A percentile compares a stretch with the other conserved stretches of the same genome.
These are phyloP conservation scores for Phaeosphaeriaceae sp. DNA, from an alignment of 2,329 filamentous ascomycete genomes.

Conservation along the genomic window DNA sequence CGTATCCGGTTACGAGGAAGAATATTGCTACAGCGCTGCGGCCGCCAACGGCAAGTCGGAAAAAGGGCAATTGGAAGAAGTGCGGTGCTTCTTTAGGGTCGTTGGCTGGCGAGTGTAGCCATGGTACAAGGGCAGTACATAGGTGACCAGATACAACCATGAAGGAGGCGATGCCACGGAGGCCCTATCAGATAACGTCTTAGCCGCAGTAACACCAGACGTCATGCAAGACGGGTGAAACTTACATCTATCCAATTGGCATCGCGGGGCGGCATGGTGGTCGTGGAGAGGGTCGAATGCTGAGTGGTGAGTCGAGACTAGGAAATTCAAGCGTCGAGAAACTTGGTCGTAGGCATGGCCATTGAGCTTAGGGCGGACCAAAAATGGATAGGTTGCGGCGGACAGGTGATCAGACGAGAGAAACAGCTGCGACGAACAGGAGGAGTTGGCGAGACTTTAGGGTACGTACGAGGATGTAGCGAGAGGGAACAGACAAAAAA, in stretches of 20 bases:
- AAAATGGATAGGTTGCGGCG: not conserved
- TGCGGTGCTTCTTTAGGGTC: conserved; percentile 55
- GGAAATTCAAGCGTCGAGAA: conserved; percentile 7
- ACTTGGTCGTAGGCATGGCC: conserved; percentile 20
- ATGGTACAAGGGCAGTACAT: conserved; percentile 50
- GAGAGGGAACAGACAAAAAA: not conserved
- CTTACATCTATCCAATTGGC: conserved; percentile 50
- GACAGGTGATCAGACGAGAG: conserved; percentile 4
- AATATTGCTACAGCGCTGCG: conserved; percentile 48
- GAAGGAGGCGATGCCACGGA: conserved; percentile 52
- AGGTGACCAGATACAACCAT: conserved; percentile 53
- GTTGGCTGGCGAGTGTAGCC: conserved; percentile 49
- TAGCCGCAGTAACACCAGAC: conserved; percentile 26
- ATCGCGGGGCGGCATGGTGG: conserved; percentile 44
- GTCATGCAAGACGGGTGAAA: conserved; percentile 10
- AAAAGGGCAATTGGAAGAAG: conserved; percentile 64
- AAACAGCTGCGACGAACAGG: not conserved
- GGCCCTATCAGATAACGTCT: conserved; percentile 42
- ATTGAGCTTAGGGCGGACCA: conserved; percentile 1
- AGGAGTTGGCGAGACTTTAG: not conserved
- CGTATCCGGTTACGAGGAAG: conserved; percentile 67
- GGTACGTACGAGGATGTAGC: not conserved
- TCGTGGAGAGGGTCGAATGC: not conserved
- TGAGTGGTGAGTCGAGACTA: conserved; percentile 15
- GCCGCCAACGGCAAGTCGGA: conserved; percentile 64